A percentile compares a stretch with the other conserved stretches of the same genome.
These are phyloP conservation scores for Coffea canephora DNA, from an alignment of 257 asterid genomes.

Conservation along the genomic window DNA sequence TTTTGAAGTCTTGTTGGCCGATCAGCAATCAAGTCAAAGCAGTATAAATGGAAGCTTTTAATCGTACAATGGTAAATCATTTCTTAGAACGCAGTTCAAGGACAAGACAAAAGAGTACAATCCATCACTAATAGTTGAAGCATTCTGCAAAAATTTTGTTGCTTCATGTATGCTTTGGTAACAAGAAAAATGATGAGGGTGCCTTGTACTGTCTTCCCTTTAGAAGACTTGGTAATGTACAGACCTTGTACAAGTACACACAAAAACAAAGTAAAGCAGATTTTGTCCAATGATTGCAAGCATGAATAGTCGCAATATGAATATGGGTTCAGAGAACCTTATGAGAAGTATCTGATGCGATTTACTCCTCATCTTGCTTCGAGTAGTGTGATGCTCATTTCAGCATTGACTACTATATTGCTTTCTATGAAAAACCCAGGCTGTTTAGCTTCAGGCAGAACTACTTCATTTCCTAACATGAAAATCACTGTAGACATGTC, in stretches of 20 bases:
- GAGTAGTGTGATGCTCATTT: neutral
- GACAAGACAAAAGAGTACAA: too few relatives aligned
- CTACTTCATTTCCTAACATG: slow-evolving; percentile 31
- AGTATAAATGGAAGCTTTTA: too few relatives aligned
- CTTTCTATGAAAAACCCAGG: slow-evolving; percentile 38
- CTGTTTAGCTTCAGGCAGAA: slow-evolving; percentile 27
- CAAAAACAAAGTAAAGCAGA: neutral
- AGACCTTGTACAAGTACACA: neutral
- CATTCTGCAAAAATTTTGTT: too few relatives aligned
- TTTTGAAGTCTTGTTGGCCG: too few relatives aligned
- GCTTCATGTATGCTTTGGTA: too few relatives aligned
- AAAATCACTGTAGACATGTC: slow-evolving; percentile 33
- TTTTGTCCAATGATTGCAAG: neutral
- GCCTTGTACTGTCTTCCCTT: neutral
- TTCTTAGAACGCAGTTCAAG: too few relatives aligned
- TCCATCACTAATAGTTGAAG: too few relatives aligned
- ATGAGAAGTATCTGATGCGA: neutral
- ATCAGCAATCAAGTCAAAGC: too few relatives aligned
- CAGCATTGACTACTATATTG: neutral
- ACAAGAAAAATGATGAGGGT: too few relatives aligned
- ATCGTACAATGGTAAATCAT: too few relatives aligned
- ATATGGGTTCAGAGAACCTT: too few relatives aligned
- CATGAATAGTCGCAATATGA: neutral
- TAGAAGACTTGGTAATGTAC: neutral
- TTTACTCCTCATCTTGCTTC: neutral